Percentiles rank a stretch among this genome's conserved stretches.
Evolutionary conservation across 495 filamentous ascomycete species (phyloP).

Genomic region (Collariella sp.): DNA sequence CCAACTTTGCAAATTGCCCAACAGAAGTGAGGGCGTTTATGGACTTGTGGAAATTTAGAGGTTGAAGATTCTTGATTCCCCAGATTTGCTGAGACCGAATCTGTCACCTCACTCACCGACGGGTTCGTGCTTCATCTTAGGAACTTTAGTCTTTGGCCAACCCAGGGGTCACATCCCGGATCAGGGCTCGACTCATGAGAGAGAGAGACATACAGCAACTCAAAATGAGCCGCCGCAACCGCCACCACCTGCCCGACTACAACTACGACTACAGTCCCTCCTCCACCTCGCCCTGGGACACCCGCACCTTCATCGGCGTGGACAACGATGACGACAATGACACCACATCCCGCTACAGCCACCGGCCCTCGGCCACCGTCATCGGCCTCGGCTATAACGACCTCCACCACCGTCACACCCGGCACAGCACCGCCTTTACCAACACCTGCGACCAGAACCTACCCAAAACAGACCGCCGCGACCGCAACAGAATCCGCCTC

Average conservation of each 20-base stretch:
- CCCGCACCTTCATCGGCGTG: neutral
- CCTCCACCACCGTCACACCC: neutral
- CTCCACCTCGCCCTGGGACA: neutral
- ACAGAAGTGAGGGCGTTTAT: too few relatives aligned
- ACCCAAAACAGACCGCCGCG: neutral
- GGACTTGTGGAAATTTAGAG: too few relatives aligned
- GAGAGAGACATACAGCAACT: too few relatives aligned
- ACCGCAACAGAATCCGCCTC: neutral
- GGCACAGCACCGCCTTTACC: neutral
- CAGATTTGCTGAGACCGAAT: too few relatives aligned
- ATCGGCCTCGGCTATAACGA: conserved; percentile 6
- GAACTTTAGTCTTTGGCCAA: too few relatives aligned
- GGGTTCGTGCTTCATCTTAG: too few relatives aligned
- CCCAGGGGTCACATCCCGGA: too few relatives aligned
- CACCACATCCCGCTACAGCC: neutral
- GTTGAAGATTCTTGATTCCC: too few relatives aligned
- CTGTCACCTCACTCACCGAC: too few relatives aligned
- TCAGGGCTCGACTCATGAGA: too few relatives aligned
- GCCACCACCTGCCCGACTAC: conserved; percentile 3
- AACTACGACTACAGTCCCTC: conserved; percentile 1
- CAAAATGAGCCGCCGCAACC: conserved; percentile 12
- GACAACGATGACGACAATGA: neutral
- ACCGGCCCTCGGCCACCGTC: conserved; percentile 7
- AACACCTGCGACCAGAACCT: neutral
- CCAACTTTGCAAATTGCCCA: too few relatives aligned